Percentiles rank a stretch among this genome's conserved stretches.
These are phyloP conservation scores for Tripterygium wilfordii DNA, from an alignment of 177 flowering plant genomes.

Conservation along the genomic window DNA sequence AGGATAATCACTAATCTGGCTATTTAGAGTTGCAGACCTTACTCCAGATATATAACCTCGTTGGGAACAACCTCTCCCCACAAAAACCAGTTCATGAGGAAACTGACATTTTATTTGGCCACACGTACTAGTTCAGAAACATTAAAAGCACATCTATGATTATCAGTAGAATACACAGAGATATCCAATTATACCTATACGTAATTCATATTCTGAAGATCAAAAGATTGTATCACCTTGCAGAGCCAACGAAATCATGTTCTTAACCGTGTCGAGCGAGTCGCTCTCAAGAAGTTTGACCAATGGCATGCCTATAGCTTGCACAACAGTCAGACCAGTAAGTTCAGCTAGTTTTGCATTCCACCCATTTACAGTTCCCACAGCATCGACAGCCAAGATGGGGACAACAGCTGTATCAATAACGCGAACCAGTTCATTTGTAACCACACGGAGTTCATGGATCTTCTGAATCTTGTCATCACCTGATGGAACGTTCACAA, in stretches of 20 bases:
- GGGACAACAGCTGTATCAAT: slow-evolving; percentile 83
- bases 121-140: no score
- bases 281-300: slow-evolving; percentile 43
- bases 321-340: slow-evolving; percentile 48
- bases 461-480: slow-evolving; percentile 33
- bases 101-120: no score
- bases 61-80: no score
- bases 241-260: slow-evolving; percentile 43
- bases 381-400: slow-evolving; percentile 65
- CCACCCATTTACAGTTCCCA: slow-evolving; percentile 69
- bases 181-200: not conserved
- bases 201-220: not conserved
- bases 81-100: not conserved
- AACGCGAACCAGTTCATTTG: slow-evolving; percentile 76
- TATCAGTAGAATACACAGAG: not conserved
- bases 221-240: slow-evolving; percentile 41
- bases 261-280: slow-evolving; percentile 40
- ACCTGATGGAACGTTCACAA: slow-evolving; percentile 37
- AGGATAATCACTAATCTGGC: no score
- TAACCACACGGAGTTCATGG: slow-evolving; percentile 45
- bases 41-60: no score
- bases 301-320: slow-evolving; percentile 60
- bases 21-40: no score
- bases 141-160: no score
- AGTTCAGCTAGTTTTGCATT: slow-evolving; percentile 61